Evolutionary conservation across 495 filamentous ascomycete species (phyloP).

Genomic region (Daldinia vernicosa): DNA sequence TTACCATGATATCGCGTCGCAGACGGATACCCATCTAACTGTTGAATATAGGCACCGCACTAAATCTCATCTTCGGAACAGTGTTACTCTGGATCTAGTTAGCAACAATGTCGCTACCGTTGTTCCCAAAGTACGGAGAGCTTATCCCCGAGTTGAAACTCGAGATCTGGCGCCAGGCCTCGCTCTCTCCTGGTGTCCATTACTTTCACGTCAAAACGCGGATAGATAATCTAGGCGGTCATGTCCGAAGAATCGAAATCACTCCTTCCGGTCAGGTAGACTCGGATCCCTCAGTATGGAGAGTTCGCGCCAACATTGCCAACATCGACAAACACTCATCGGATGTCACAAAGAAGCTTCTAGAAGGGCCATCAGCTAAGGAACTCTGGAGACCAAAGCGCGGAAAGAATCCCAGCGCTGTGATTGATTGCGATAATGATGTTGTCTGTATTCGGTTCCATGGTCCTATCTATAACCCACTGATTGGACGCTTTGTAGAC

Average conservation of each 20-base stretch:
- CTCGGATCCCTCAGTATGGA: conserved; percentile 15
- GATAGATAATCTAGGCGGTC: no score
- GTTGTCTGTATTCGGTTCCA: background rate
- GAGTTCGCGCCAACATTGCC: background rate
- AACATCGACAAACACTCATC: background rate
- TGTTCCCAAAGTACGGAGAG: background rate
- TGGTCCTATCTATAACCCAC: background rate
- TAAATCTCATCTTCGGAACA: background rate
- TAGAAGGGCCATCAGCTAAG: background rate
- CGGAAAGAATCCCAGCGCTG: background rate
- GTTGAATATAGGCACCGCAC: background rate
- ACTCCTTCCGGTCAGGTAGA: background rate
- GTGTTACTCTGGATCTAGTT: background rate
- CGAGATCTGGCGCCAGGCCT: conserved; percentile 24
- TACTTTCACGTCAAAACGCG: background rate
- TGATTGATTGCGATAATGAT: background rate
- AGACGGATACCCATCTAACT: background rate
- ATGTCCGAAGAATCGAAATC: background rate
- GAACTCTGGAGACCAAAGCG: background rate
- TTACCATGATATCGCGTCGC: background rate
- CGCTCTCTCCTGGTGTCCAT: conserved; percentile 12
- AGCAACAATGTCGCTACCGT: background rate
- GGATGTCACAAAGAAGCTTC: background rate
- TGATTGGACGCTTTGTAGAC: background rate
- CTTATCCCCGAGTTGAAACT: conserved; percentile 28